Percentiles rank a stretch among this genome's conserved stretches.
These are phyloP conservation scores for Candida wancherniae DNA, from an alignment of 805 yeast species.

Conservation along the genomic window DNA sequence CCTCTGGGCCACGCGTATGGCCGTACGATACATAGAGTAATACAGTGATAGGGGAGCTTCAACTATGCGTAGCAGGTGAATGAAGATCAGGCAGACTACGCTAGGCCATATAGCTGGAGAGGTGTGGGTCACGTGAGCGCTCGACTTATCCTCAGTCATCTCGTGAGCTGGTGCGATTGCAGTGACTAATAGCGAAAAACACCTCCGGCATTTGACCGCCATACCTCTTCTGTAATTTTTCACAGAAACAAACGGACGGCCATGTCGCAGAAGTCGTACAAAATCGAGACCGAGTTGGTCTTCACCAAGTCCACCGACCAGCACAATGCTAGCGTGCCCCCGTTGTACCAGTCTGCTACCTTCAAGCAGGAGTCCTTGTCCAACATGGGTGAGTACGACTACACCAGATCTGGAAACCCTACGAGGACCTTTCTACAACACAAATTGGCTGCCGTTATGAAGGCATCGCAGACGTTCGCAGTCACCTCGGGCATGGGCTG, in stretches of 20 bases:
- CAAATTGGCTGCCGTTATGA: slow-evolving; percentile 74
- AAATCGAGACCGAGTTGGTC: slow-evolving; percentile 68
- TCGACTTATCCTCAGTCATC: slow-evolving; percentile 3
- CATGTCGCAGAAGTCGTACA: slow-evolving; percentile 34
- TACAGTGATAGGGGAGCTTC: no score
- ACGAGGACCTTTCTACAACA: slow-evolving; percentile 77
- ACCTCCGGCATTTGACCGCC: no score
- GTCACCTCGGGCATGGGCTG: slow-evolving; percentile 94
- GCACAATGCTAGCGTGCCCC: slow-evolving; percentile 77
- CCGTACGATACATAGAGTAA: no score
- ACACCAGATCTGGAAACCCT: slow-evolving; percentile 92
- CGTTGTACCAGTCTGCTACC: slow-evolving; percentile 91
- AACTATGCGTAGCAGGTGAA: no score
- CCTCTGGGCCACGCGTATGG: no score
- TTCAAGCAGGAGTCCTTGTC: slow-evolving; percentile 73
- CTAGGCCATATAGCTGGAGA: no score
- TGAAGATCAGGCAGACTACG: no score
- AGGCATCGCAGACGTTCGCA: slow-evolving; percentile 71
- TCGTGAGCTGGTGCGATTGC: slow-evolving; percentile 14
- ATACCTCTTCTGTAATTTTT: neutral
- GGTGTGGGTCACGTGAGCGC: neutral
- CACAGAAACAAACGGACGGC: neutral
- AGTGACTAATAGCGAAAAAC: slow-evolving; percentile 5
- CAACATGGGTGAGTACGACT: slow-evolving; percentile 68
- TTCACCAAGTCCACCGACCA: slow-evolving; percentile 58